Percentiles rank a stretch among this genome's conserved stretches.
Conservation (phyloP, 2,329 filamentous ascomycete genomes). For the Neofusicoccum sp. region DNA sequence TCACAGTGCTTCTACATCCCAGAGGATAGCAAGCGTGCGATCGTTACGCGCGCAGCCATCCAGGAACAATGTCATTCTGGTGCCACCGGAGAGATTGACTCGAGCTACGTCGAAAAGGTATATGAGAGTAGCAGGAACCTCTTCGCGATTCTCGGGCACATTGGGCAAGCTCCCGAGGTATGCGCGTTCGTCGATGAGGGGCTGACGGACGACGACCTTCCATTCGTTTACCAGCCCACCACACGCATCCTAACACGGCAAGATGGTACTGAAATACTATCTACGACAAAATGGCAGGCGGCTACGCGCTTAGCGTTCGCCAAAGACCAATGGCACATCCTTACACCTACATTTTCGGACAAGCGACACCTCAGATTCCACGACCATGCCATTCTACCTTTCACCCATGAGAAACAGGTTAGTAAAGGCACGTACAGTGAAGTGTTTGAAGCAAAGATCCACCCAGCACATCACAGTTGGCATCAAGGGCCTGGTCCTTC, state of each 20-base stretch:
- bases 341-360: not conserved
- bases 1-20: not conserved
- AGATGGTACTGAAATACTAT: not conserved
- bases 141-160: constrained; percentile 10
- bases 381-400: not conserved
- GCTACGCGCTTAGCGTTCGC: not conserved
- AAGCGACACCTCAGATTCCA: not conserved
- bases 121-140: not conserved
- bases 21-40: not conserved
- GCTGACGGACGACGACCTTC: not conserved
- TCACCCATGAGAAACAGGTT: not conserved
- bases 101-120: not conserved
- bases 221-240: not conserved
- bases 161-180: not conserved
- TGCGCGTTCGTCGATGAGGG: not conserved
- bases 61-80: not conserved
- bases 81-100: too few species aligned
- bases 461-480: constrained; percentile 15
- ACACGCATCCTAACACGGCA: not conserved
- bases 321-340: not conserved
- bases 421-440: constrained; percentile 18
- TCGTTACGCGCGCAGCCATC: not conserved
- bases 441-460: not conserved
- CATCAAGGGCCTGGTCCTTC: not conserved
- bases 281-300: not conserved